Evolutionary conservation across 2,329 filamentous ascomycete genomes (phyloP).

Genomic region (Pezicula carpinea): DNA sequence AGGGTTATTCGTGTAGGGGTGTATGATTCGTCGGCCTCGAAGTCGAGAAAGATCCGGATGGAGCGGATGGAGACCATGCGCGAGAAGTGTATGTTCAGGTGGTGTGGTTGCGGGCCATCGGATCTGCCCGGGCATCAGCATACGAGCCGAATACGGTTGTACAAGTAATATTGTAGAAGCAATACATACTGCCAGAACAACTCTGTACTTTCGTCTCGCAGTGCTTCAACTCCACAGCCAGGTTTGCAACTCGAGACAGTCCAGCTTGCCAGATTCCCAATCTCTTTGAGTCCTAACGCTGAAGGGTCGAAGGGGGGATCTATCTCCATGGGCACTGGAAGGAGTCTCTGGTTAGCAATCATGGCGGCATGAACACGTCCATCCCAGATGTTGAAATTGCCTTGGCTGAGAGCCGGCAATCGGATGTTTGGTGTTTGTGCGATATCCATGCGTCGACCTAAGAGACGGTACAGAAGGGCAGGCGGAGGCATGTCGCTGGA

Average conservation of each 20-base stretch:
- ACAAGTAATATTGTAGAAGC: too few species aligned
- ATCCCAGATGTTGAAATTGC: not conserved
- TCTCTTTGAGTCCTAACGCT: slow-evolving; percentile 63
- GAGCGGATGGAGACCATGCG: slow-evolving; percentile 75
- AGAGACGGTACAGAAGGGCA: too few species aligned
- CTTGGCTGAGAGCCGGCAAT: not conserved
- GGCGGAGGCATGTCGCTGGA: not conserved
- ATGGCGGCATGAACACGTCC: not conserved
- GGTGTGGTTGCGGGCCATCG: slow-evolving; percentile 78
- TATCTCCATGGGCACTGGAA: slow-evolving; percentile 27
- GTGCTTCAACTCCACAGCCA: slow-evolving; percentile 71
- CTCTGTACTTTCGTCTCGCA: slow-evolving; percentile 67
- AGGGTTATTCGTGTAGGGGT: slow-evolving; percentile 92
- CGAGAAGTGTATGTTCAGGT: slow-evolving; percentile 80
- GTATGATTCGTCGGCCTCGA: slow-evolving; percentile 90
- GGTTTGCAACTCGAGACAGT: slow-evolving; percentile 80
- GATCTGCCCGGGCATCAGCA: slow-evolving; percentile 45
- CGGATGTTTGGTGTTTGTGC: too few species aligned
- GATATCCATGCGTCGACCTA: too few species aligned
- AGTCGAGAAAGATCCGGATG: slow-evolving; percentile 84
- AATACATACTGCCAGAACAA: slow-evolving; percentile 75
- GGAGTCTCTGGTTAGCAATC: not conserved
- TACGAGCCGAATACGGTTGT: not conserved
- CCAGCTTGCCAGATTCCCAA: slow-evolving; percentile 78
- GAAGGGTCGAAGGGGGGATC: slow-evolving; percentile 44